Percentiles rank a stretch among this genome's conserved stretches.
Conservation (phyloP, 495 filamentous ascomycete species). For the Staphylotrichum tortipilum region DNA sequence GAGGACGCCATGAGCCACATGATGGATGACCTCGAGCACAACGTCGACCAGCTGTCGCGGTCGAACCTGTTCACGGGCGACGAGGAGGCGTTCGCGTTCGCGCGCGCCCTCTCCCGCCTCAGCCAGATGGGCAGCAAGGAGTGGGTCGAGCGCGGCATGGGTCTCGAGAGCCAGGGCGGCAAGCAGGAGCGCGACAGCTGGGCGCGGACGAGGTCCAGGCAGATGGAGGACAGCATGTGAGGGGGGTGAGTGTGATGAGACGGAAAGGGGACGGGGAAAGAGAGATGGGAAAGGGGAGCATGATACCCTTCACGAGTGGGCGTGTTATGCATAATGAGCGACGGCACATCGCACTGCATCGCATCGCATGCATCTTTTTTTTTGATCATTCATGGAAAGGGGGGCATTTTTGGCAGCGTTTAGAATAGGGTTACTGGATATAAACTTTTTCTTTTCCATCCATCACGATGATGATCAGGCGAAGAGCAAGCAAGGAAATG, state of each 20-base stretch:
- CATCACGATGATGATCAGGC: no score
- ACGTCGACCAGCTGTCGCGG: constrained; percentile 75
- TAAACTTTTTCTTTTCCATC: no score
- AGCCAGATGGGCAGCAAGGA: constrained; percentile 88
- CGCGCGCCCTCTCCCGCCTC: constrained; percentile 73
- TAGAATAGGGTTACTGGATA: not conserved
- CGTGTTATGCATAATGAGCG: no score
- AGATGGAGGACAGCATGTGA: constrained; percentile 70
- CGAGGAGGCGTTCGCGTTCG: constrained; percentile 95
- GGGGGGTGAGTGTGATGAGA: not conserved
- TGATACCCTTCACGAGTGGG: constrained; percentile 10
- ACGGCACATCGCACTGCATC: no score
- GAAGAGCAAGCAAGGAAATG: no score
- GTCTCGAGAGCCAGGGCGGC: constrained; percentile 48
- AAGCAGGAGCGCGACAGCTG: constrained; percentile 56
- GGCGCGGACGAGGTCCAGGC: constrained; percentile 55
- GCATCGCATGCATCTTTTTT: not conserved
- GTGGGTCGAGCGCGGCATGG: constrained; percentile 88
- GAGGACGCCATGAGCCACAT: constrained; percentile 78
- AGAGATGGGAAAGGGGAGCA: not conserved
- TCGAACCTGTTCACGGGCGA: constrained; percentile 86
- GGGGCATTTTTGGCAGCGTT: constrained; percentile 4
- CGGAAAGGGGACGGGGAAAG: no score
- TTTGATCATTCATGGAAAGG: no score
- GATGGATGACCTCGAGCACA: constrained; percentile 90